These are phyloP conservation scores for Barnettozyma botsteinii DNA, from an alignment of 805 yeast species.

Conservation along the genomic window DNA sequence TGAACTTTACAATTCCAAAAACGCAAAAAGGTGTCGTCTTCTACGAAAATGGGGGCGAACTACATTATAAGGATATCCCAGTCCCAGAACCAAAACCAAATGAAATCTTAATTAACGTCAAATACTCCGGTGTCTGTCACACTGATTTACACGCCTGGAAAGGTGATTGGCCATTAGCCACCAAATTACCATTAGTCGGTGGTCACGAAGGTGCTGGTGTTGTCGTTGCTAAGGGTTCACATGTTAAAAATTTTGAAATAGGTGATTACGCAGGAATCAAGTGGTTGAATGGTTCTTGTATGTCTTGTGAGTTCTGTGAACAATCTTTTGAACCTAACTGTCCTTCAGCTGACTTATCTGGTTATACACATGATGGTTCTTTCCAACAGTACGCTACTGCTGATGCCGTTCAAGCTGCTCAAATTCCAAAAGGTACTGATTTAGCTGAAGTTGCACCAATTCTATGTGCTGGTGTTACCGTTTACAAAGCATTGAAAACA, in stretches of 20 bases:
- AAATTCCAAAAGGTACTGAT: conserved; percentile 47
- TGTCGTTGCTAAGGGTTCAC: conserved; percentile 55
- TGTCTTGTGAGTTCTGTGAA: conserved; percentile 57
- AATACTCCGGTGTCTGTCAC: conserved; percentile 64
- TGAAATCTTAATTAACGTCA: conserved; percentile 48
- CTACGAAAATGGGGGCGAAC: conserved; percentile 41
- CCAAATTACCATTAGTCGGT: conserved; percentile 57
- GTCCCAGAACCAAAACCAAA: conserved; percentile 51
- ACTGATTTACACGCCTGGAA: conserved; percentile 51
- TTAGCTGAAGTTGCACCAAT: conserved; percentile 53
- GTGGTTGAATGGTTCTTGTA: conserved; percentile 64
- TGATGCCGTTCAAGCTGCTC: conserved; percentile 57
- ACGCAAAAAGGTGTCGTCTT: conserved; percentile 47
- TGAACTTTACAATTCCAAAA: conserved; percentile 28
- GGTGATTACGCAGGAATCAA: conserved; percentile 65
- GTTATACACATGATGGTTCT: conserved; percentile 79
- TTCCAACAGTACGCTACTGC: conserved; percentile 64
- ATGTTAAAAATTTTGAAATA: conserved; percentile 51
- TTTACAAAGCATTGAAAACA: conserved; percentile 59
- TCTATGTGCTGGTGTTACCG: conserved; percentile 77
- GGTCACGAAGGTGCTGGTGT: conserved; percentile 74
- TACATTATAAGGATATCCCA: conserved; percentile 42
- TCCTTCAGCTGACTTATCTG: conserved; percentile 43
- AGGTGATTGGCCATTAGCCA: conserved; percentile 55
- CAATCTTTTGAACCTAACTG: conserved; percentile 51